Evolutionary conservation across 768 basidiomycete genomes (phyloP).

Genomic region (Hygrocybe coccinea): DNA sequence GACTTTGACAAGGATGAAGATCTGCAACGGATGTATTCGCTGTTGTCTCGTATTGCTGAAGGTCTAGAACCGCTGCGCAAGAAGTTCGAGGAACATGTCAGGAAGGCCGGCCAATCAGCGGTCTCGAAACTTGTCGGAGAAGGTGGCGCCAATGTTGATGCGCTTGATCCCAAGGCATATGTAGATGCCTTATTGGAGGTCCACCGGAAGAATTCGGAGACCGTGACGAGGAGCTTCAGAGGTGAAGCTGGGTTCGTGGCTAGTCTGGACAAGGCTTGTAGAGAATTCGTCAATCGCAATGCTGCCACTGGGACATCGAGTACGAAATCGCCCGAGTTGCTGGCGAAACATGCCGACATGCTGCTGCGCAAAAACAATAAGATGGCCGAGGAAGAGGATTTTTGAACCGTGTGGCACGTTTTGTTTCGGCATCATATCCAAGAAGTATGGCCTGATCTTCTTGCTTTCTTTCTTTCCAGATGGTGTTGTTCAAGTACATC

Average conservation of each 20-base stretch:
- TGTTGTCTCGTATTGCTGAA: slow-evolving; percentile 83
- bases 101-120: slow-evolving; percentile 78
- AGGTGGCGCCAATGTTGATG: slow-evolving; percentile 49
- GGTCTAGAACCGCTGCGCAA: slow-evolving; percentile 87
- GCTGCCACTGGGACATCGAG: slow-evolving; percentile 78
- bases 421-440: slow-evolving; percentile 21
- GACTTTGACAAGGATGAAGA: slow-evolving; percentile 96
- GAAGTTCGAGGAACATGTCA: slow-evolving; percentile 94
- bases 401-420: slow-evolving; percentile 78
- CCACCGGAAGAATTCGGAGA: slow-evolving; percentile 86
- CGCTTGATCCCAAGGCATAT: slow-evolving; percentile 87
- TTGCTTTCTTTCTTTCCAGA: too few relatives aligned
- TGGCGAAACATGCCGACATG: slow-evolving; percentile 89
- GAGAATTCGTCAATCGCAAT: slow-evolving; percentile 93
- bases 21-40: slow-evolving; percentile 88
- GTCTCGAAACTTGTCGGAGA: slow-evolving; percentile 72
- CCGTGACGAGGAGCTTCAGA: slow-evolving; percentile 81
- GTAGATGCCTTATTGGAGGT: slow-evolving; percentile 90
- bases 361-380: slow-evolving; percentile 93
- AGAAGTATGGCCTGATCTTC: slow-evolving; percentile 9
- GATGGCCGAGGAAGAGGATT: slow-evolving; percentile 83
- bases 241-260: slow-evolving; percentile 93
- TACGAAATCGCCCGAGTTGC: slow-evolving; percentile 84
- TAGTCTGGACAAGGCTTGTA: slow-evolving; percentile 88
- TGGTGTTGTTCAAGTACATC: slow-evolving; percentile 96